Evolutionary conservation across 345 rosid genomes (phyloP).

Genomic region (Excoecaria cochinchinensis): DNA sequence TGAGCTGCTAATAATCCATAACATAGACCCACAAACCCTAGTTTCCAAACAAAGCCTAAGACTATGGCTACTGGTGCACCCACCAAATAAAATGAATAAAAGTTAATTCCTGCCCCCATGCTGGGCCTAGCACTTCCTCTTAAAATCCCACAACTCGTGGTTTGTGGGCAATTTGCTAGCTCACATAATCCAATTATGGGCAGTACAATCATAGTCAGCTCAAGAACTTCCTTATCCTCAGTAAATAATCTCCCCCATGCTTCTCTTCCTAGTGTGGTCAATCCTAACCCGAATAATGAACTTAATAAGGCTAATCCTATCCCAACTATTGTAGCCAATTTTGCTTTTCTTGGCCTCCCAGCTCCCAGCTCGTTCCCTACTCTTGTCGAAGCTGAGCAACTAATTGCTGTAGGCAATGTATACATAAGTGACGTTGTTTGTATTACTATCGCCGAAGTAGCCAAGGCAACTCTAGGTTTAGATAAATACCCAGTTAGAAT

Average conservation of each 20-base stretch:
- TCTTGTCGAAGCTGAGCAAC: slow-evolving; percentile 73
- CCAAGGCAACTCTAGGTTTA: slow-evolving; percentile 55
- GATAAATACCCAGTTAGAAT: slow-evolving; percentile 70
- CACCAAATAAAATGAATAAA: slow-evolving; percentile 40
- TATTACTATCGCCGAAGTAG: slow-evolving; percentile 72
- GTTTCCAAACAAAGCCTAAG: slow-evolving; percentile 55
- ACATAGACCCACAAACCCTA: slow-evolving; percentile 83
- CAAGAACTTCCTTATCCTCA: slow-evolving; percentile 47
- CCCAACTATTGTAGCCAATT: slow-evolving; percentile 54
- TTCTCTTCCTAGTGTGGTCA: slow-evolving; percentile 61
- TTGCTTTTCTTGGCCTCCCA: slow-evolving; percentile 55
- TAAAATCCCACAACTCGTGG: slow-evolving; percentile 80
- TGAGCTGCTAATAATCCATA: slow-evolving; percentile 88
- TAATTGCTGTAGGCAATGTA: slow-evolving; percentile 69
- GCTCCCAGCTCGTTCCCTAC: slow-evolving; percentile 94
- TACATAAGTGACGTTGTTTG: slow-evolving; percentile 88
- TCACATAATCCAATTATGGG: slow-evolving; percentile 89
- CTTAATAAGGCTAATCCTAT: slow-evolving; percentile 50
- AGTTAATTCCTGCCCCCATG: slow-evolving; percentile 38
- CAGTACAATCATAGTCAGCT: slow-evolving; percentile 53
- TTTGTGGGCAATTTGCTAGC: slow-evolving; percentile 93
- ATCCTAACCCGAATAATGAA: slow-evolving; percentile 55
- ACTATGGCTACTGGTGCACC: slow-evolving; percentile 46
- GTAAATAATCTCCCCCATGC: slow-evolving; percentile 74
- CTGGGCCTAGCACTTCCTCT: slow-evolving; percentile 47